Evolutionary conservation across 2,329 filamentous ascomycete genomes (phyloP).

Genomic region (Emmonsia crescens): DNA sequence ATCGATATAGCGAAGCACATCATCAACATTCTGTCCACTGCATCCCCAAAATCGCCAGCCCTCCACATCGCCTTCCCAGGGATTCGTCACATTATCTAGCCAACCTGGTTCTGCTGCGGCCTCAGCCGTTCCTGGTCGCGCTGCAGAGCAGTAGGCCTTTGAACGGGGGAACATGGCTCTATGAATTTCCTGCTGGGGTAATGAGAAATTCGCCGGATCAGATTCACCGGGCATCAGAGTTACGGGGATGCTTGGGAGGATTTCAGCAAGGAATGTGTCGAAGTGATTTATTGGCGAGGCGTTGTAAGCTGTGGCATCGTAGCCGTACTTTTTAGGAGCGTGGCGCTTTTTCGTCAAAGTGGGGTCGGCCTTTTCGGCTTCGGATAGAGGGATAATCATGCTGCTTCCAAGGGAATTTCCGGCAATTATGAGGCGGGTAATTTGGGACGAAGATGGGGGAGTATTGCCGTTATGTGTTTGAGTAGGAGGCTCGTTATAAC

Average conservation of each 20-base stretch:
- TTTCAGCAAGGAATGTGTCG: constrained; percentile 67
- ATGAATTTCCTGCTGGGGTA: constrained; percentile 90
- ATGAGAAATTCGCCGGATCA: constrained; percentile 79
- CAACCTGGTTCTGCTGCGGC: constrained; percentile 47
- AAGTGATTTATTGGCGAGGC: constrained; percentile 70
- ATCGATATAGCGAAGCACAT: constrained; percentile 83
- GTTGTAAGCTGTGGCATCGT: constrained; percentile 83
- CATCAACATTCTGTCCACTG: constrained; percentile 85
- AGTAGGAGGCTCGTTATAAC: constrained; percentile 50
- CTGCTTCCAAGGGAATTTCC: constrained; percentile 65
- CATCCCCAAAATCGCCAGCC: constrained; percentile 82
- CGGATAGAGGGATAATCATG: constrained; percentile 22
- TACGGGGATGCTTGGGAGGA: constrained; percentile 77
- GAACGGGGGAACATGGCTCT: constrained; percentile 77
- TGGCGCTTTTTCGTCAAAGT: constrained; percentile 35
- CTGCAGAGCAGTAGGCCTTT: constrained; percentile 49
- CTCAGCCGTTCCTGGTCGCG: constrained; percentile 22
- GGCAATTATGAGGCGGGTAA: constrained; percentile 79
- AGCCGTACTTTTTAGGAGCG: constrained; percentile 74
- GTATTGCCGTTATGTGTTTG: constrained; percentile 49
- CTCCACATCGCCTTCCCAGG: constrained; percentile 81
- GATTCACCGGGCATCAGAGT: constrained; percentile 74
- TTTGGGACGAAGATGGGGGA: constrained; percentile 37
- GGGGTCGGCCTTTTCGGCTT: constrained; percentile 25
- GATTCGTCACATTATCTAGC: constrained; percentile 86